Base-by-base conservation (phyloP, 176 grass and related monocot species). In the Cenchrus fungigraminus region DNA sequence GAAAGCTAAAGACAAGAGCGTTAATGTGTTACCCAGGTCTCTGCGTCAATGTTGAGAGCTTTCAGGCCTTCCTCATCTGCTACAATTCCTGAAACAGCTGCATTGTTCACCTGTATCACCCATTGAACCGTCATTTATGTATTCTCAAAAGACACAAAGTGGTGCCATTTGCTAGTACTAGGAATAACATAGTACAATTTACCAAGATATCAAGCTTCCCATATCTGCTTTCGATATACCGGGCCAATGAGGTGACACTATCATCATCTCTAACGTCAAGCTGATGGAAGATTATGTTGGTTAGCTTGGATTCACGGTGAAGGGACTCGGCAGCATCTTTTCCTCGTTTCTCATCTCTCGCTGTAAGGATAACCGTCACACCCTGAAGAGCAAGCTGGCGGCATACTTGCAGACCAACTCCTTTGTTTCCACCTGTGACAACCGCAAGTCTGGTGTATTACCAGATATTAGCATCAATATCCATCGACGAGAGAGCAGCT, bases 201-300 rank as follows among this genome's bases (percentile, higher is more conserved):
- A 90, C 94, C 87, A 94, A 72, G 46, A 97, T 92, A 76, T 97
- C 94, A 50, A 97, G 91, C 55, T 90, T 90, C 58, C 92, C 88
- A 3, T 87, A 94, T 61, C 62, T 84, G 9, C 12, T 80, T 15
- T 86, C 22, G 9, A 94, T 43, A 53, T 90, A 80, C 45, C 8
- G 66, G 13, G 85, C 85, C 12, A 94, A 87, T 22, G 85, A 73
- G 32, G 74, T 19, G 47, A 52, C 68, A 31, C 92, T 94, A 10
- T 49, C 66, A 25, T 71, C 56, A 46, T 92, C 73, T 29, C 12
- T 68, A 12, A 97, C 77, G 81, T 97, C 94, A 1, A 97, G 79
- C 55, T 87, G 92, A 79, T 97, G 88, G 83, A 90, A 94, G 40
- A 90, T 58, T 32, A 97, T 34, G 77, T 94, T 83, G 19, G 69